Evolutionary conservation across 1,139 yeast species (phyloP).

Genomic region (Magnusiomyces tetraspermus): DNA sequence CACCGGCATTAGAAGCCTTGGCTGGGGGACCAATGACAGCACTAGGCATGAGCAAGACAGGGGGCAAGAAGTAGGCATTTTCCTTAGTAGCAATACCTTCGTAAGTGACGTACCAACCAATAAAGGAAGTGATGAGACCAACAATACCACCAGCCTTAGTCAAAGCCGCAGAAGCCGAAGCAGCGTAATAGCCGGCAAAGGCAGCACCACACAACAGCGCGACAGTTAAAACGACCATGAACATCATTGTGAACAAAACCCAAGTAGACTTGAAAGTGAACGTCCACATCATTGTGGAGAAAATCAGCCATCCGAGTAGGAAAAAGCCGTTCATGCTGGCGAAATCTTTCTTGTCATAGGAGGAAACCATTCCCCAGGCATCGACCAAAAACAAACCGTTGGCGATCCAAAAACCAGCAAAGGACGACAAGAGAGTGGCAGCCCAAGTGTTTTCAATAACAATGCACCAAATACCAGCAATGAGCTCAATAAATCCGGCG

Average conservation of each 20-base stretch:
- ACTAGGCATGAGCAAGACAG: constrained; percentile 37
- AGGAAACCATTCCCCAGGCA: constrained; percentile 59
- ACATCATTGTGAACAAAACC: constrained; percentile 60
- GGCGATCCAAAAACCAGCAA: constrained; percentile 84
- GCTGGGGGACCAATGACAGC: too few relatives aligned
- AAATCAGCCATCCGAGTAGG: constrained; percentile 69
- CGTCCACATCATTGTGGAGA: constrained; percentile 57
- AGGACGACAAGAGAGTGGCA: constrained; percentile 70
- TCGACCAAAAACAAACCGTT: constrained; percentile 62
- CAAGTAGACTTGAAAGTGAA: constrained; percentile 73
- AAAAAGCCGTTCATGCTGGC: constrained; percentile 61
- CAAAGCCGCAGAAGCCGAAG: constrained; percentile 35
- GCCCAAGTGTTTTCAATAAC: constrained; percentile 67
- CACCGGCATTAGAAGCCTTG: too few relatives aligned
- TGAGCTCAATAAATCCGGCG: constrained; percentile 65
- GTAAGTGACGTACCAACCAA: constrained; percentile 83
- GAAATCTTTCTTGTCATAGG: constrained; percentile 40
- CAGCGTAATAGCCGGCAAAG: constrained; percentile 22
- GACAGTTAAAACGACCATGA: constrained; percentile 58
- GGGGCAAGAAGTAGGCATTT: constrained; percentile 57
- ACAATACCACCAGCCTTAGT: constrained; percentile 70
- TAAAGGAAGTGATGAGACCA: constrained; percentile 65
- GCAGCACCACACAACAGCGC: constrained; percentile 57
- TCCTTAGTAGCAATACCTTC: constrained; percentile 74
- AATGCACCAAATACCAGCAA: constrained; percentile 70